phyloP scores from a whole-genome alignment of 306 rosid genomes.

The Heteromeles arbutifolia region DNA sequence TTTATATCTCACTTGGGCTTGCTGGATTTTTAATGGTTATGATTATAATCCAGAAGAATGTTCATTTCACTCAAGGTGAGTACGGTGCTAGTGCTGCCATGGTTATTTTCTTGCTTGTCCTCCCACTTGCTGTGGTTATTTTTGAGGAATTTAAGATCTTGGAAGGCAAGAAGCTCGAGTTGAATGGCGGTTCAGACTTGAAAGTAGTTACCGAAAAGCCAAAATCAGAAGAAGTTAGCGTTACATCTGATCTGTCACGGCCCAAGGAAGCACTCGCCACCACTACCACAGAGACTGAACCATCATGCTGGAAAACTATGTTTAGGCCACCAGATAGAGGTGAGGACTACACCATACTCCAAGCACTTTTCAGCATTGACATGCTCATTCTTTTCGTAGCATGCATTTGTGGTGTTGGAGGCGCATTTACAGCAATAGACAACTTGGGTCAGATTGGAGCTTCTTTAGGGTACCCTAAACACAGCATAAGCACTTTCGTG shows the following conservation, averaged over 20 bases:
- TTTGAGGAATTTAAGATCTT: conserved; percentile 36
- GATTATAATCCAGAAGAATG: conserved; percentile 33
- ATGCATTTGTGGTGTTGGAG: conserved; percentile 47
- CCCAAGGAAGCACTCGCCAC: background rate
- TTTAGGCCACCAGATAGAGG: conserved; percentile 44
- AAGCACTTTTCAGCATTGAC: conserved; percentile 48
- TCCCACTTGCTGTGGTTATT: conserved; percentile 35
- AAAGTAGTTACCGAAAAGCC: conserved; percentile 14
- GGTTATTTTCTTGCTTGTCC: conserved; percentile 34
- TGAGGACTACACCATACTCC: conserved; percentile 50
- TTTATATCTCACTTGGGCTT: conserved; percentile 54
- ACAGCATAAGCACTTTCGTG: conserved; percentile 38
- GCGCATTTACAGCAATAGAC: conserved; percentile 49
- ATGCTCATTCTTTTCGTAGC: conserved; percentile 42
- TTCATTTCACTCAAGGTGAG: conserved; percentile 22
- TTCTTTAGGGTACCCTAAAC: conserved; percentile 28
- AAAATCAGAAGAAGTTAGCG: background rate
- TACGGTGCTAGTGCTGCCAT: conserved; percentile 33
- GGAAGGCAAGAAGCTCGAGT: background rate
- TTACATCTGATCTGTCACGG: background rate
- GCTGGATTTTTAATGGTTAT: conserved; percentile 57
- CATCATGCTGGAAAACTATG: conserved; percentile 40
- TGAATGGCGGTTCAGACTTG: conserved; percentile 7
- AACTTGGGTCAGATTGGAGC: conserved; percentile 43
- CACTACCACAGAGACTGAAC: background rate